Evolutionary conservation across 768 basidiomycete genomes (phyloP).

Genomic region (Podaxis sp.): DNA sequence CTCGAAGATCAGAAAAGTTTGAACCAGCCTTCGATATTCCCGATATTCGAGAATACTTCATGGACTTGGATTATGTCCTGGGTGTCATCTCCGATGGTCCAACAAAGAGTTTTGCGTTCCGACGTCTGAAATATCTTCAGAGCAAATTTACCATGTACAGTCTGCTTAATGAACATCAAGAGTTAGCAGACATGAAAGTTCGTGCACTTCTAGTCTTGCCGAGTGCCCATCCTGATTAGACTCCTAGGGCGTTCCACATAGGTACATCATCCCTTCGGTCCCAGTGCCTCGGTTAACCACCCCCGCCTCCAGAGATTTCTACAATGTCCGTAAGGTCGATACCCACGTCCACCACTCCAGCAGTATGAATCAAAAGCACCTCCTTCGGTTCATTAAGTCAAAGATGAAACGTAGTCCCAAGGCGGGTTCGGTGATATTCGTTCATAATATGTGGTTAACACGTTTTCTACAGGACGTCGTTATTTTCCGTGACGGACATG

Average conservation of each 20-base stretch:
- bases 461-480: constrained; percentile 73
- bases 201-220: constrained; percentile 20
- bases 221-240: not conserved
- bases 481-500: constrained; percentile 89
- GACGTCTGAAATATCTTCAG: constrained; percentile 85
- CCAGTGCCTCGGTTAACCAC: not conserved
- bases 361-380: constrained; percentile 99
- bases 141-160: constrained; percentile 95
- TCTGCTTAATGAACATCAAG: constrained; percentile 90
- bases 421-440: constrained; percentile 38
- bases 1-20: constrained; percentile 21
- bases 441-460: constrained; percentile 1
- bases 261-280: constrained; percentile 42
- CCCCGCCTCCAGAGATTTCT: constrained; percentile 77
- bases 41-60: constrained; percentile 89
- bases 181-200: constrained; percentile 96
- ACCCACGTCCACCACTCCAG: constrained; percentile 99
- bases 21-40: constrained; percentile 79
- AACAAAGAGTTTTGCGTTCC: constrained; percentile 92
- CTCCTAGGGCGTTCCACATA: constrained; percentile 73
- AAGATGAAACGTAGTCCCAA: constrained; percentile 91
- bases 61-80: constrained; percentile 91
- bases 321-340: constrained; percentile 97
- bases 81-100: constrained; percentile 93
- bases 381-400: constrained; percentile 97